A percentile compares a stretch with the other conserved stretches of the same genome.
These are phyloP conservation scores for Trichoderma koningiopsis DNA, from an alignment of 2,329 filamentous ascomycete genomes.

Conservation along the genomic window DNA sequence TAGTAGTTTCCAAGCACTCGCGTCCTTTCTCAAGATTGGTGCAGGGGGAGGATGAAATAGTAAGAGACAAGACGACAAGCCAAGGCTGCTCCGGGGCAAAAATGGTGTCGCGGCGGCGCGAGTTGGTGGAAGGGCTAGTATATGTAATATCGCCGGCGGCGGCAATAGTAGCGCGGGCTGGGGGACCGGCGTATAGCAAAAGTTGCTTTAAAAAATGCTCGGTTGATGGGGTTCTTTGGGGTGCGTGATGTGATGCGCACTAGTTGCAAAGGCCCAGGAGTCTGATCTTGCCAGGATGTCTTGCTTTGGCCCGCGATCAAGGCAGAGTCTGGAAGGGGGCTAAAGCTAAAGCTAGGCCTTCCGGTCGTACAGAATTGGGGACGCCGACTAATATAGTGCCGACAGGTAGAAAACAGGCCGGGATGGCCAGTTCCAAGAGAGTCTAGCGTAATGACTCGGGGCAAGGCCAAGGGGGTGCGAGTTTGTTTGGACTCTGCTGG, in stretches of 20 bases:
- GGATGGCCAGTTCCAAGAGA: slow-evolving; percentile 38
- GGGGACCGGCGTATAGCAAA: slow-evolving; percentile 21
- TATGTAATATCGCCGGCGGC: slow-evolving; percentile 40
- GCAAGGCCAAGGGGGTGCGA: slow-evolving; percentile 28
- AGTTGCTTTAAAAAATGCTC: slow-evolving; percentile 21
- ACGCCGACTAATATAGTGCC: slow-evolving; percentile 46
- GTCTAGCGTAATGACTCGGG: slow-evolving; percentile 39
- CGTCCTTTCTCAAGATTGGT: slow-evolving; percentile 35
- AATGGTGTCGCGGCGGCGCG: slow-evolving; percentile 39
- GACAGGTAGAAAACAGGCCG: slow-evolving; percentile 35
- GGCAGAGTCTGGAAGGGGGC: slow-evolving; percentile 32
- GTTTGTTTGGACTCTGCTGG: not conserved
- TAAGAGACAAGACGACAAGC: slow-evolving; percentile 29
- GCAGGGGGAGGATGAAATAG: slow-evolving; percentile 28
- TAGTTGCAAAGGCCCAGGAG: slow-evolving; percentile 26
- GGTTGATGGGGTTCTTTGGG: slow-evolving; percentile 18
- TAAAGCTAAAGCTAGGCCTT: slow-evolving; percentile 27
- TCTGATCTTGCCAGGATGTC: slow-evolving; percentile 31
- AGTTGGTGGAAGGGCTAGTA: slow-evolving; percentile 30
- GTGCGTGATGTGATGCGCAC: slow-evolving; percentile 23
- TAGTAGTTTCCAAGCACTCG: slow-evolving; percentile 35
- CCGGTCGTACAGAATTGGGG: slow-evolving; percentile 36
- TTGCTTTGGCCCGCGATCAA: slow-evolving; percentile 33
- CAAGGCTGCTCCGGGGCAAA: slow-evolving; percentile 29
- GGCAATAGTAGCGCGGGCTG: slow-evolving; percentile 38